Evolutionary conservation across 2,329 filamentous ascomycete species (phyloP).

Genomic region (Chalara sp.): DNA sequence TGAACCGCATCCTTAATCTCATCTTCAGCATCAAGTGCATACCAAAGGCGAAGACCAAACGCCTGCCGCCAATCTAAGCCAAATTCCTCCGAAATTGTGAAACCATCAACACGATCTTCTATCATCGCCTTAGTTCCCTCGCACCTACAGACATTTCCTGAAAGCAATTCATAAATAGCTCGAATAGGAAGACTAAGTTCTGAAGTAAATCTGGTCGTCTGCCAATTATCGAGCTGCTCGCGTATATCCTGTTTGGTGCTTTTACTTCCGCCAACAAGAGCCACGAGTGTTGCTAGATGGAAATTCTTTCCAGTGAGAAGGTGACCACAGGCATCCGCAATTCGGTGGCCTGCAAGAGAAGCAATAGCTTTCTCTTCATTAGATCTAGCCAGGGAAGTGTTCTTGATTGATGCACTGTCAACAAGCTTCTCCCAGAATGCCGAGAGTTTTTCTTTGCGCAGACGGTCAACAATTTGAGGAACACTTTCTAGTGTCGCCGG

Average conservation of each 20-base stretch:
- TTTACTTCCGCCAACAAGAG: constrained; percentile 71
- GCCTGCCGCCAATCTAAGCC: constrained; percentile 88
- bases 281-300: constrained; percentile 75
- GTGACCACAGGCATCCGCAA: constrained; percentile 76
- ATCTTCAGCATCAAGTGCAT: constrained; percentile 63
- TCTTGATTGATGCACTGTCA: constrained; percentile 47
- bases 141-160: constrained; percentile 80
- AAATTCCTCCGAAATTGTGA: constrained; percentile 78
- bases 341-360: constrained; percentile 69
- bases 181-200: constrained; percentile 82
- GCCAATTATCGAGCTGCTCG: constrained; percentile 79
- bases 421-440: constrained; percentile 61
- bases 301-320: constrained; percentile 72
- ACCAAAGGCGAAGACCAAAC: constrained; percentile 89
- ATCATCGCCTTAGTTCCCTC: constrained; percentile 67
- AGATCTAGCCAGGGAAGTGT: constrained; percentile 51
- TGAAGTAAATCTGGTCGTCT: constrained; percentile 71
- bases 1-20: constrained; percentile 66
- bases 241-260: constrained; percentile 66
- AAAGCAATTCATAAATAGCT: constrained; percentile 81
- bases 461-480: constrained; percentile 28
- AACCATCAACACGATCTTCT: constrained; percentile 75
- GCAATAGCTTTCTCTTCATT: constrained; percentile 80
- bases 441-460: constrained; percentile 59
- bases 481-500: constrained; percentile 33